A percentile compares a stretch with the other conserved stretches of the same genome.
phyloP scores from a whole-genome alignment of 345 rosid species.

The Linum trigynum region DNA sequence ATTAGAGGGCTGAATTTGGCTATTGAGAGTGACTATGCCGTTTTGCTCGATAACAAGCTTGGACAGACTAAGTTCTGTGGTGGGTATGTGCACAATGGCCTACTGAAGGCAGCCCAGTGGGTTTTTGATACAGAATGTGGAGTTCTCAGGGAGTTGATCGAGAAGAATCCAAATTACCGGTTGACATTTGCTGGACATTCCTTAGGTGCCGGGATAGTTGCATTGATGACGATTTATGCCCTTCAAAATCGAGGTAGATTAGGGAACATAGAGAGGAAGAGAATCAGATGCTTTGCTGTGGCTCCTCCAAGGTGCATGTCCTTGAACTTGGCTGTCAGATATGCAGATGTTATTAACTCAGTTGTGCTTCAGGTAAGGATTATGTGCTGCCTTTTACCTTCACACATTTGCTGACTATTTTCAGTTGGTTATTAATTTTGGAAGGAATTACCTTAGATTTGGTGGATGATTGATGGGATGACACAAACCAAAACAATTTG shows the following conservation, averaged over 20 bases:
- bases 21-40: slow-evolving; percentile 74
- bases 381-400: neutral
- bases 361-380: slow-evolving; percentile 70
- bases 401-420: no score
- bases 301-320: slow-evolving; percentile 94
- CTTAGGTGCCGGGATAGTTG: slow-evolving; percentile 73
- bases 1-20: slow-evolving; percentile 81
- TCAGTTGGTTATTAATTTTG: no score
- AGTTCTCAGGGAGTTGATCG: slow-evolving; percentile 48
- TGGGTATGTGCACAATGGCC: slow-evolving; percentile 87
- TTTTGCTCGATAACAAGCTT: slow-evolving; percentile 74
- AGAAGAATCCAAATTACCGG: slow-evolving; percentile 50
- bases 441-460: no score
- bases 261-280: slow-evolving; percentile 66
- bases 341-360: slow-evolving; percentile 78
- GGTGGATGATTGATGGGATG: no score
- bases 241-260: slow-evolving; percentile 50
- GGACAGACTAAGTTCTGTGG: slow-evolving; percentile 88
- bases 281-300: slow-evolving; percentile 71
- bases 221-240: slow-evolving; percentile 52
- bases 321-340: slow-evolving; percentile 82
- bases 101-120: slow-evolving; percentile 75
- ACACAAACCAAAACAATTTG: no score
- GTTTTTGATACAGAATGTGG: slow-evolving; percentile 57
- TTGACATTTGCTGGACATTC: slow-evolving; percentile 91